Conservation (phyloP, 1,284 basidiomycete species). For the Psilocybe mexicana region DNA sequence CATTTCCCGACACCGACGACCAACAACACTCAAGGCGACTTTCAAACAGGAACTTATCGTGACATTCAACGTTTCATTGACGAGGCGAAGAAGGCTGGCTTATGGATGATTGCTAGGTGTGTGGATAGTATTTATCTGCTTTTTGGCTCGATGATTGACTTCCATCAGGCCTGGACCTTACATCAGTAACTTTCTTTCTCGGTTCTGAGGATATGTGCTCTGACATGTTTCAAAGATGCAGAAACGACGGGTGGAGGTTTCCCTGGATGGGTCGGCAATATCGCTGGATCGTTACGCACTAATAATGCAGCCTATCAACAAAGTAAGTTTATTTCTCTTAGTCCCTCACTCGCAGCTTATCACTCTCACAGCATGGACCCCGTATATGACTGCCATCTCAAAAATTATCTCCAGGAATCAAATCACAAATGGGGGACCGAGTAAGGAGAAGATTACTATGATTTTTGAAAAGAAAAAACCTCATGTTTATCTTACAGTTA, state of each 20-base stretch:
- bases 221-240: conserved; percentile 35
- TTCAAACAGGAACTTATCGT: conserved; percentile 46
- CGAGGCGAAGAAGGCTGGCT: conserved; percentile 48
- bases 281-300: conserved; percentile 47
- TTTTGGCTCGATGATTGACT: not conserved
- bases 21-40: conserved; percentile 48
- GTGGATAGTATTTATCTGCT: not conserved
- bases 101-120: conserved; percentile 55
- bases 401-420: conserved; percentile 53
- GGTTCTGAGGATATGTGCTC: not conserved
- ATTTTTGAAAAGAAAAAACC: not conserved
- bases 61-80: conserved; percentile 56
- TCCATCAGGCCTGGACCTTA: conserved; percentile 49
- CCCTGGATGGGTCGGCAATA: conserved; percentile 53
- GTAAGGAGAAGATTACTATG: conserved; percentile 26
- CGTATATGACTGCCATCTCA: conserved; percentile 52
- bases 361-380: conserved; percentile 44
- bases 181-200: conserved; percentile 37
- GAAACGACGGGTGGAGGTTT: conserved; percentile 61
- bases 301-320: conserved; percentile 48
- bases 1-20: conserved; percentile 50
- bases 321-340: conserved; percentile 26
- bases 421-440: conserved; percentile 51
- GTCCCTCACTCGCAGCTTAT: not conserved
- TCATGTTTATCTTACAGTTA: conserved; percentile 33